Evolutionary conservation across 1,284 basidiomycete genomes (phyloP), one percentile per base, ranked within the genome.

Genomic region (Cryptococcus sp.): DNA sequence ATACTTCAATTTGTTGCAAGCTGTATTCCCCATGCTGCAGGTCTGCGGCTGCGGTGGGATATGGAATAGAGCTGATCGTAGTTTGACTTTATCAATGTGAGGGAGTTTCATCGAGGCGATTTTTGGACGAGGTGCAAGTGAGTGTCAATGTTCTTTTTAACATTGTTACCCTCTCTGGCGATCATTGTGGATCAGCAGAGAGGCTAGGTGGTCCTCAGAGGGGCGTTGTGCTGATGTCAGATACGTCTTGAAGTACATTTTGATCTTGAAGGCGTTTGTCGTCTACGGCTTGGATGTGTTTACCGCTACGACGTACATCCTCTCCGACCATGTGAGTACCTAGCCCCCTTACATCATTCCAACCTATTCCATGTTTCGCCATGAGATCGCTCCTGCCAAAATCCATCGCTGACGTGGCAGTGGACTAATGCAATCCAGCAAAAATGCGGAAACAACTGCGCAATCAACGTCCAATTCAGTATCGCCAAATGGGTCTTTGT

Each of bases 261-360:
- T 92, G 63, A 82, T 97, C 50, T 81, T 95, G 77, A 97, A 95
- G 73, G 89, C 88, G 26, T 85, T 97, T 75, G 83, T 91, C 52
- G 93, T 98, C 72, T 97, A 97, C 74, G 80, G 91, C 51, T 87
- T 90, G 74, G 95, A 98, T 80, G 91, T 97, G 71, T 98, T 95
- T 78, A 94, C 94, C 31, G 92, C 90, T 52, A 82, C 91, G 53
- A 97, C 93, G 58, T 88, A 97, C 85, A 85, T 97, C 42, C 85
- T 87, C n/a, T 92, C 90, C 35, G 79, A 81, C 26, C 80, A 83
- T 45, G 67, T 69, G 42, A 51, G 67, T 58, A 14, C 35, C 35
- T 37, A 10, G 35, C 11, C 35, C 18, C 35, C n/a, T n/a, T n/a
- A n/a, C n/a, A n/a, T n/a, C n/a, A n/a, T n/a, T n/a, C n/a, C n/a